Conservation (phyloP, 164 flowering plant species). For the Dillenia turbinata region DNA sequence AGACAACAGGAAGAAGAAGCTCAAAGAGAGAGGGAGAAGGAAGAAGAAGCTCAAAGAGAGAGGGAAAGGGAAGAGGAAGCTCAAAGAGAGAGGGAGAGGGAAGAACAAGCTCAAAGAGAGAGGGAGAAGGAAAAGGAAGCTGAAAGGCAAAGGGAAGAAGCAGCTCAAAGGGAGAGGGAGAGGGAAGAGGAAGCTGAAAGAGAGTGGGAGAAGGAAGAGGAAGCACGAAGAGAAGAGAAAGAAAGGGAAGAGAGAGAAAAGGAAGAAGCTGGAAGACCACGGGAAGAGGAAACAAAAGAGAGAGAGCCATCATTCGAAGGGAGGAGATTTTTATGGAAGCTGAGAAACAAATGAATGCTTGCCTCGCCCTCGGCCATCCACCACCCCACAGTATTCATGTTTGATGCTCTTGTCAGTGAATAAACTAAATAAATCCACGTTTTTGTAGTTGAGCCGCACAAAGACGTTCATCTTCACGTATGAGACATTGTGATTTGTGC, state of each 20-base stretch:
- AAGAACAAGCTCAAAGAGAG: not conserved
- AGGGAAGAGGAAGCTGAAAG: not conserved
- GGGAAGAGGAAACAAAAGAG: conserved; percentile 10
- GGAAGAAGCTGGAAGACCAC: not conserved
- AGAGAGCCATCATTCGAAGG: not conserved
- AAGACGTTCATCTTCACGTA: no score
- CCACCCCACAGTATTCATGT: not conserved
- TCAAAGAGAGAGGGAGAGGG: conserved; percentile 1
- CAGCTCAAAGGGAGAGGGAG: conserved; percentile 6
- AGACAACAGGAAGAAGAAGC: not conserved
- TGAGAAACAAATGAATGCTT: conserved; percentile 1
- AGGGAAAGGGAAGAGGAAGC: conserved; percentile 1
- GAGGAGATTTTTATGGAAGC: not conserved
- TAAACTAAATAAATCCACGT: no score
- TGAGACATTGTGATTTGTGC: no score
- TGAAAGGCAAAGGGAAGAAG: conserved; percentile 13
- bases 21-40: not conserved
- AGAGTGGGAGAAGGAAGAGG: not conserved
- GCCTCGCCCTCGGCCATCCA: not conserved
- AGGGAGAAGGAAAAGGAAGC: not conserved
- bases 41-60: conserved; percentile 3
- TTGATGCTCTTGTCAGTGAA: no score
- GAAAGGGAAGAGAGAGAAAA: conserved; percentile 8
- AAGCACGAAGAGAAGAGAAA: conserved; percentile 2
- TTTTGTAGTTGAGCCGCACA: no score